These are phyloP conservation scores for Diphasiastrum complanatum DNA, from an alignment of 83 land plant genomes.

Conservation along the genomic window DNA sequence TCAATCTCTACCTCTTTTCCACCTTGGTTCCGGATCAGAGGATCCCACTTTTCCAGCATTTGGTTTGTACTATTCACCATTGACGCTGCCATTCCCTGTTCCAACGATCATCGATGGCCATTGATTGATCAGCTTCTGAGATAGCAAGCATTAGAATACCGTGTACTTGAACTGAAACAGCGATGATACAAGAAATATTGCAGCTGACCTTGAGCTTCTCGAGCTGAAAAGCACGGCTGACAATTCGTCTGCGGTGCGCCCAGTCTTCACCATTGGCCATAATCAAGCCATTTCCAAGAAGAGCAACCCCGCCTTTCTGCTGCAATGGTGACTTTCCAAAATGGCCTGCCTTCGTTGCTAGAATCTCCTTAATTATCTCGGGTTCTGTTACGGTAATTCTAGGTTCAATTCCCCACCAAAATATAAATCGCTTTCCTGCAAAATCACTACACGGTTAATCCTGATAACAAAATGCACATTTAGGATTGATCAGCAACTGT, in stretches of 20 bases:
- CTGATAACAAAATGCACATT: background rate
- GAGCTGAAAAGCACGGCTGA: conserved; percentile 37
- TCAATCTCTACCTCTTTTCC: conserved; percentile 24
- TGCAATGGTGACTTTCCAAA: conserved; percentile 1
- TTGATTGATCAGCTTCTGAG: background rate
- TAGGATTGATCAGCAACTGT: background rate
- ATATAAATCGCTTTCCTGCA: conserved; percentile 38
- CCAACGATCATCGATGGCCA: conserved; percentile 20
- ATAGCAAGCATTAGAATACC: background rate
- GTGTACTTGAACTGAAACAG: background rate
- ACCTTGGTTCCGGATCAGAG: background rate
- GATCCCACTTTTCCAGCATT: conserved; percentile 42
- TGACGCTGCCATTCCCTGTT: conserved; percentile 28
- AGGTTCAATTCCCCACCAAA: conserved; percentile 38
- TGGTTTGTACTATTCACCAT: conserved; percentile 49
- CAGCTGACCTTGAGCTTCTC: conserved; percentile 41
- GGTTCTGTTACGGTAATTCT: conserved; percentile 33
- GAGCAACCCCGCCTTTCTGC: conserved; percentile 19
- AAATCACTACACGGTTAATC: background rate
- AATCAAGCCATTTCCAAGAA: conserved; percentile 33
- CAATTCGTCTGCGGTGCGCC: conserved; percentile 31
- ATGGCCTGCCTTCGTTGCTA: conserved; percentile 28
- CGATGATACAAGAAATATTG: background rate
- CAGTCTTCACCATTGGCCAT: conserved; percentile 23
- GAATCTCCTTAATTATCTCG: conserved; percentile 27